These are phyloP conservation scores for Cystobasidium pallidum DNA, from an alignment of 1,284 basidiomycete species.

Conservation along the genomic window DNA sequence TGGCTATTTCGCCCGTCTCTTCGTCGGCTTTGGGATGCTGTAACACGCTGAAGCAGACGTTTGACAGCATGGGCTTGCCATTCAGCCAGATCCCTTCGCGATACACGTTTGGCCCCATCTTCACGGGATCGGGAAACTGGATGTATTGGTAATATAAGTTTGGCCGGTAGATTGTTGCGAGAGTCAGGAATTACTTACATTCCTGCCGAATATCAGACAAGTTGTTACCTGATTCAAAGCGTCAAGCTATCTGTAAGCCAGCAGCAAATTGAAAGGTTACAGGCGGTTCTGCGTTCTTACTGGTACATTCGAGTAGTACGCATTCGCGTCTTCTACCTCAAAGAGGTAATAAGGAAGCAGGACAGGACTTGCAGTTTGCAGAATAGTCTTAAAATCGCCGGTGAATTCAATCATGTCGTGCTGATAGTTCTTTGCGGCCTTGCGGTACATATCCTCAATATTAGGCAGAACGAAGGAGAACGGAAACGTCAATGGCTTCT, in stretches of 20 bases:
- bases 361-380: conserved; percentile 20
- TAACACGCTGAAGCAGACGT: neutral
- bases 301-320: neutral
- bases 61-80: neutral
- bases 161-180: too few relatives aligned
- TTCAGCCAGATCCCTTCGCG: neutral
- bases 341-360: conserved; percentile 23
- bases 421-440: neutral
- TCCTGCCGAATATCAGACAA: neutral
- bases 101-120: neutral
- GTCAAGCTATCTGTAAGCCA: neutral
- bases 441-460: neutral
- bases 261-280: neutral
- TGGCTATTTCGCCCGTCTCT: neutral
- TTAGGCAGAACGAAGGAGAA: conserved; percentile 3
- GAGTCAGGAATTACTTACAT: too few relatives aligned
- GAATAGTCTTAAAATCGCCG: conserved; percentile 1
- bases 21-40: neutral
- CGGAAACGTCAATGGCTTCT: neutral
- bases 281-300: neutral
- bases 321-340: conserved; percentile 16
- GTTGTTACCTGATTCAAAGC: neutral
- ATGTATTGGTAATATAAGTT: neutral
- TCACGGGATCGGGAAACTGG: neutral
- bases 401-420: conserved; percentile 21